Percentiles rank a stretch among this genome's conserved stretches.
Conservation (phyloP, 495 filamentous ascomycete genomes). For the Penicillium ucsense region DNA sequence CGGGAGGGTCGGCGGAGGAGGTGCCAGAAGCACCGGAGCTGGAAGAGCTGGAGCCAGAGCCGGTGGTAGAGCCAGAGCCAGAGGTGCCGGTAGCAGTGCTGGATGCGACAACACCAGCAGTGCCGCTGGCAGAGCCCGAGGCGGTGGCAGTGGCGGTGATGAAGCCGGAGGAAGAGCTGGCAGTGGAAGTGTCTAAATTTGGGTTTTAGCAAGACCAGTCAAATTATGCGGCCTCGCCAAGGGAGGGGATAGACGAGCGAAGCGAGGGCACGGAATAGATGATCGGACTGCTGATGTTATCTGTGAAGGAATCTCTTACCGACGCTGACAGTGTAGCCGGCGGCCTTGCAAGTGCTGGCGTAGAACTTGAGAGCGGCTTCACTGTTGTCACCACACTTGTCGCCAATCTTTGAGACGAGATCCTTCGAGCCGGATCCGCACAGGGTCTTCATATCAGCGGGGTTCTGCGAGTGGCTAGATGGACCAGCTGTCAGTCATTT, state of each 20-base stretch:
- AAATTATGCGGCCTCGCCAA: too few relatives aligned
- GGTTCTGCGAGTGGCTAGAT: slow-evolving; percentile 14
- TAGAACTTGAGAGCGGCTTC: slow-evolving; percentile 24
- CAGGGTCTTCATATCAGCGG: slow-evolving; percentile 20
- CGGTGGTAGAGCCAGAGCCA: not conserved
- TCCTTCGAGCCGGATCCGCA: slow-evolving; percentile 22
- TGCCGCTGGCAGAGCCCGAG: slow-evolving; percentile 5
- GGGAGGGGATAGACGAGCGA: too few relatives aligned
- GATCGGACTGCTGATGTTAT: not conserved
- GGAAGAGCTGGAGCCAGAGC: not conserved
- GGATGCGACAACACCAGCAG: slow-evolving; percentile 1
- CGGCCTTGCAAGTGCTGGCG: slow-evolving; percentile 19
- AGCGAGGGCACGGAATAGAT: not conserved
- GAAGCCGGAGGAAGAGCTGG: slow-evolving; percentile 1
- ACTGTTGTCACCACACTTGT: slow-evolving; percentile 19
- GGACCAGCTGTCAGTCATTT: slow-evolving; percentile 8
- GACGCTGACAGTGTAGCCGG: slow-evolving; percentile 20
- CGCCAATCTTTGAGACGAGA: slow-evolving; percentile 19
- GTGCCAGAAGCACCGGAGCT: not conserved
- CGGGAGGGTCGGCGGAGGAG: not conserved
- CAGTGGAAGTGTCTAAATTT: not conserved
- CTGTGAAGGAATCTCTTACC: slow-evolving; percentile 17
- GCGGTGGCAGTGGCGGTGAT: slow-evolving; percentile 6
- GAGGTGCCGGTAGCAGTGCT: slow-evolving; percentile 8
- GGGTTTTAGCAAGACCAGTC: too few relatives aligned